Evolutionary conservation across 2,329 filamentous ascomycete species (phyloP).

Genomic region (Microascus cirrosus): DNA sequence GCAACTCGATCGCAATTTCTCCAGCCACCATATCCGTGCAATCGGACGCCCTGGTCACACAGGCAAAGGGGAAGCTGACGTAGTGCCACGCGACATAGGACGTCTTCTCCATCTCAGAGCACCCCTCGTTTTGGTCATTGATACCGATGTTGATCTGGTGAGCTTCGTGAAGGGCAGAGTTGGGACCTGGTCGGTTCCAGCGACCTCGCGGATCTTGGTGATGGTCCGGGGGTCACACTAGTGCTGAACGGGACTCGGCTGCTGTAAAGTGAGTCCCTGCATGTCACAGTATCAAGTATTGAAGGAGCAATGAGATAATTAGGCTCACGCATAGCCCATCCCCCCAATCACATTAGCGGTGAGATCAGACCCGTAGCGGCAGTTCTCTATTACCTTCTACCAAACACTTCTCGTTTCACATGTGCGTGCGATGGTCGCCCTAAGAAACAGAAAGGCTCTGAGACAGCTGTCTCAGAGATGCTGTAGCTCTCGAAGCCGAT

Average conservation of each 20-base stretch:
- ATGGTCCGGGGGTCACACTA: conserved; percentile 30
- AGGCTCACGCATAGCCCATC: conserved; percentile 30
- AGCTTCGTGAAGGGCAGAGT: conserved; percentile 43
- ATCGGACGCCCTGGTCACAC: conserved; percentile 56
- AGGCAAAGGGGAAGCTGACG: conserved; percentile 57
- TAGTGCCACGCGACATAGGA: conserved; percentile 53
- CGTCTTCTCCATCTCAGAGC: conserved; percentile 21
- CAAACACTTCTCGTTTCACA: conserved; percentile 51
- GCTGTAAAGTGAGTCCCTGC: neutral
- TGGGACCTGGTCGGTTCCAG: conserved; percentile 41
- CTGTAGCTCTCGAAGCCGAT: conserved; percentile 45
- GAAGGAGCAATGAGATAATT: neutral
- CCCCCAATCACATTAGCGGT: conserved; percentile 46
- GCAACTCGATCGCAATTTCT: conserved; percentile 50
- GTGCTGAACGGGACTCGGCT: conserved; percentile 55
- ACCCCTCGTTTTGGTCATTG: conserved; percentile 31
- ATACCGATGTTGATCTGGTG: conserved; percentile 43
- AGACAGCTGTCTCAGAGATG: conserved; percentile 51
- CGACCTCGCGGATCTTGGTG: conserved; percentile 35
- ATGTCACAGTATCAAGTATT: neutral
- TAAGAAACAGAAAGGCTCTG: conserved; percentile 55
- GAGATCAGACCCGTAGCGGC: conserved; percentile 32
- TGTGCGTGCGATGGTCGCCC: conserved; percentile 48
- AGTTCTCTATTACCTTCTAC: conserved; percentile 43
- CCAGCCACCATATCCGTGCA: conserved; percentile 52